Percentiles rank a stretch among this genome's conserved stretches.
Evolutionary conservation across 2,329 filamentous ascomycete species (phyloP).

Genomic region (Fusarium floridanum): DNA sequence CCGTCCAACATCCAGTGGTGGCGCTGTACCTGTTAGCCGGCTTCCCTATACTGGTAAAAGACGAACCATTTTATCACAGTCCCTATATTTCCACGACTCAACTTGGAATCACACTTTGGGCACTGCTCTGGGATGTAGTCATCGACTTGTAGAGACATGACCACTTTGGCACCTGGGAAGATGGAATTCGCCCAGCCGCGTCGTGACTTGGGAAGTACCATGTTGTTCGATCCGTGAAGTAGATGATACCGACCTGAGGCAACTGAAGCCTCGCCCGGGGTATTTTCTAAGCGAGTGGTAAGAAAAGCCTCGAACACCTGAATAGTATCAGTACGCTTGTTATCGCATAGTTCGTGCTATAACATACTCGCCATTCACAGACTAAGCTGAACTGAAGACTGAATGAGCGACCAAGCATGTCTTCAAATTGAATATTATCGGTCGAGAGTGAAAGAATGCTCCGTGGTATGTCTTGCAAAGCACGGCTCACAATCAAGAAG

Average conservation of each 20-base stretch:
- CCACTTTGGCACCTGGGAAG: neutral
- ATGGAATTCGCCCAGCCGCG: neutral
- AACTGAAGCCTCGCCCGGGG: neutral
- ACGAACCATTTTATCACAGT: neutral
- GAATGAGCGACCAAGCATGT: neutral
- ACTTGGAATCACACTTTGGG: neutral
- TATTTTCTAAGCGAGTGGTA: neutral
- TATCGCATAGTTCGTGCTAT: neutral
- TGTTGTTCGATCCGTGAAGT: neutral
- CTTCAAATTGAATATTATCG: neutral
- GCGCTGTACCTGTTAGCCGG: neutral
- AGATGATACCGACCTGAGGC: neutral
- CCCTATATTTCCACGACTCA: neutral
- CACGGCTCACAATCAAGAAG: neutral
- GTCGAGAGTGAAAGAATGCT: neutral
- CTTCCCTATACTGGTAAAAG: neutral
- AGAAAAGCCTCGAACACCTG: neutral
- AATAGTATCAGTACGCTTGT: neutral
- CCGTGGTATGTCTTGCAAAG: neutral
- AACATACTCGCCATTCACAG: neutral
- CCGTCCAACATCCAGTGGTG: neutral
- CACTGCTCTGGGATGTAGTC: neutral
- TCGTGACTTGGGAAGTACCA: neutral
- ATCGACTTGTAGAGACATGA: neutral
- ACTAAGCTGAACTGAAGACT: neutral